Conservation (phyloP, 768 basidiomycete species). For the Macrolepiota fuliginosa region DNA sequence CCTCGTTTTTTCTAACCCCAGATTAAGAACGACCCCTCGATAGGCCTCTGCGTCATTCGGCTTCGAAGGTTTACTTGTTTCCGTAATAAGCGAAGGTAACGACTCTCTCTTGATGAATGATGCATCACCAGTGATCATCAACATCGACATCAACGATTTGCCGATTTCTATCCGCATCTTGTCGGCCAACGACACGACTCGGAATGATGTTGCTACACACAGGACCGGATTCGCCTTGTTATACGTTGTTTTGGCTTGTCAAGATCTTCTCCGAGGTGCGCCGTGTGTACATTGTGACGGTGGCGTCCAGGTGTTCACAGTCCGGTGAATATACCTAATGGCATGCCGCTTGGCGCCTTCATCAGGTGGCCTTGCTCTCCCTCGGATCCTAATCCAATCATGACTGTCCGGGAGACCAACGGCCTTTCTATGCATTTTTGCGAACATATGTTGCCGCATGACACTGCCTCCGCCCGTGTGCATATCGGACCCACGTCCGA, state of each 20-base stretch:
- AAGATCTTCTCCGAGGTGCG: neutral
- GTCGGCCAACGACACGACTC: no score
- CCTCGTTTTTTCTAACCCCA: neutral
- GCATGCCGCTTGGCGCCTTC: neutral
- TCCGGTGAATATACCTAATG: neutral
- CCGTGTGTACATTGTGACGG: neutral
- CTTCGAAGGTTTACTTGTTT: neutral
- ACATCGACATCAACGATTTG: neutral
- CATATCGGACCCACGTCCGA: neutral
- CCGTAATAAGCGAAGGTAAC: neutral
- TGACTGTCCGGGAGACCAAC: neutral
- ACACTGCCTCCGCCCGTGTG: neutral
- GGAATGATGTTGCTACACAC: no score
- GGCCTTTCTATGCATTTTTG: neutral
- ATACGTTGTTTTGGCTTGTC: neutral
- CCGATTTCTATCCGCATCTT: no score
- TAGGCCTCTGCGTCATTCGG: neutral
- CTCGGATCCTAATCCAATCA: neutral
- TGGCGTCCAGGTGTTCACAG: neutral
- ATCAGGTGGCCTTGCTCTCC: neutral
- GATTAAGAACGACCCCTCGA: neutral
- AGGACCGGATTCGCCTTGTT: no score
- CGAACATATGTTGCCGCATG: neutral
- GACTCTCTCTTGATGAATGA: neutral
- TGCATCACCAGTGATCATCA: neutral